Percentiles rank a stretch among this genome's conserved stretches.
Evolutionary conservation across 495 filamentous ascomycete species (phyloP).

Genomic region (Cladorrhinum samala): DNA sequence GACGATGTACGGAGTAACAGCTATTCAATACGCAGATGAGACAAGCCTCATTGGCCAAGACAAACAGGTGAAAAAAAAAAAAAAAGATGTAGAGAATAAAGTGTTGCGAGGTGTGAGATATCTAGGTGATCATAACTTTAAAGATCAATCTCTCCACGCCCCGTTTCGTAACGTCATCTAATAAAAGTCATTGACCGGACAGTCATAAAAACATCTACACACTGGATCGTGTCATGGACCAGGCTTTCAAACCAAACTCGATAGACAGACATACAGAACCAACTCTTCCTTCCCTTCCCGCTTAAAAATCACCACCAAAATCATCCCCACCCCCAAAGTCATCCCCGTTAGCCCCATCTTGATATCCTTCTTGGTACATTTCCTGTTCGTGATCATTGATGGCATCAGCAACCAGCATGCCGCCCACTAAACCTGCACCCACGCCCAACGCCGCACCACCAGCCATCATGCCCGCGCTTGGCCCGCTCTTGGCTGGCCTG

Average conservation of each 20-base stretch:
- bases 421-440: slow-evolving; percentile 71
- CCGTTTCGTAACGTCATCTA: too few relatives aligned
- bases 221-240: not conserved
- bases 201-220: not conserved
- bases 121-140: not conserved
- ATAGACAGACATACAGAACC: not conserved
- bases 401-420: slow-evolving; percentile 59
- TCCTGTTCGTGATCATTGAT: slow-evolving; percentile 54
- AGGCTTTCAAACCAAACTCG: not conserved
- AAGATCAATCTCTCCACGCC: not conserved
- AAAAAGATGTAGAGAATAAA: not conserved
- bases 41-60: too few relatives aligned
- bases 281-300: not conserved
- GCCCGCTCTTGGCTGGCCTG: slow-evolving; percentile 27
- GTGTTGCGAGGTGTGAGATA: not conserved
- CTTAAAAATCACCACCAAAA: slow-evolving; percentile 50
- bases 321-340: slow-evolving; percentile 29
- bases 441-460: slow-evolving; percentile 71
- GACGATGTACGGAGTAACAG: too few relatives aligned
- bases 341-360: slow-evolving; percentile 26
- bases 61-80: too few relatives aligned
- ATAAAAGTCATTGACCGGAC: not conserved
- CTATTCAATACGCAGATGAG: too few relatives aligned
- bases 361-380: slow-evolving; percentile 44
- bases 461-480: slow-evolving; percentile 56